Evolutionary conservation across 257 asterid species (phyloP).

Genomic region (Thymus mandschuricus): DNA sequence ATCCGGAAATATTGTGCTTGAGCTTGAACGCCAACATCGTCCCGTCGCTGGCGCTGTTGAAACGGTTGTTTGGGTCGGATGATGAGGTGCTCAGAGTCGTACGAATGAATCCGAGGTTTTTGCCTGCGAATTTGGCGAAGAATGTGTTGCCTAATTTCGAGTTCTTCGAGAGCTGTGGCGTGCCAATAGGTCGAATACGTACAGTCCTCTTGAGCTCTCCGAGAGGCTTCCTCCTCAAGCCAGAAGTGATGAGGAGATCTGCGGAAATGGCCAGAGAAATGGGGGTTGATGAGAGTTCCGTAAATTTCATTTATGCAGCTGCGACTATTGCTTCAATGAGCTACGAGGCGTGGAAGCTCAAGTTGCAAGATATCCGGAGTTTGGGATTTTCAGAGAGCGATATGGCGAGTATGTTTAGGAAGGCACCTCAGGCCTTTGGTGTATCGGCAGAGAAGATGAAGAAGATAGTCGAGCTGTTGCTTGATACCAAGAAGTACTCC

Average conservation of each 20-base stretch:
- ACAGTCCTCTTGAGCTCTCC: too few species aligned
- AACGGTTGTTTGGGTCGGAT: too few species aligned
- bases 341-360: background rate
- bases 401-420: background rate
- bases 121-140: too few species aligned
- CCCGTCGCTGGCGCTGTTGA: background rate
- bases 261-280: too few species aligned
- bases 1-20: background rate
- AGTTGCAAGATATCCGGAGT: background rate
- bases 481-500: slow-evolving; percentile 33
- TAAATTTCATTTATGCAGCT: background rate
- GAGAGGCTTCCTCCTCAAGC: too few species aligned
- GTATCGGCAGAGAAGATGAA: slow-evolving; percentile 25
- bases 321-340: background rate
- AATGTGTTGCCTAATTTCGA: too few species aligned
- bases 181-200: too few species aligned
- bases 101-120: too few species aligned
- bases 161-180: too few species aligned
- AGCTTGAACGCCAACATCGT: background rate
- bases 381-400: slow-evolving; percentile 29
- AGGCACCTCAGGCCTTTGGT: slow-evolving; percentile 36
- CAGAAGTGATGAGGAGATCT: too few species aligned
- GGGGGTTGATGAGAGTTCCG: background rate
- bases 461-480: slow-evolving; percentile 15
- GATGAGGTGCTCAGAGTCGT: too few species aligned